phyloP scores from a whole-genome alignment of 805 yeast genomes.

The Yarrowia sp. region DNA sequence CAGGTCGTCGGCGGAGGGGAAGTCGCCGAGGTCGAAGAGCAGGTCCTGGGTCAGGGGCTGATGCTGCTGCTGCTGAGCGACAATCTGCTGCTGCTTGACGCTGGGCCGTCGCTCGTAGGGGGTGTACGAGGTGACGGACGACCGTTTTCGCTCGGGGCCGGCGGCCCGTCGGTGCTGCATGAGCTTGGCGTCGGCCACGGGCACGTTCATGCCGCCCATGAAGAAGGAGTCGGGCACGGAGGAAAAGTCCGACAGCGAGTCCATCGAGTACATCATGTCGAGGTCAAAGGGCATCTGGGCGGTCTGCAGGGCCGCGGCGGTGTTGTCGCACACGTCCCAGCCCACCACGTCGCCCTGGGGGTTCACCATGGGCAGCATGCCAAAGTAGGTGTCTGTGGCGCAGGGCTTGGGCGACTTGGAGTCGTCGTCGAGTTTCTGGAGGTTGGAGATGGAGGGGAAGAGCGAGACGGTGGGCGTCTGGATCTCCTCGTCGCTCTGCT shows the following conservation, averaged over 20 bases:
- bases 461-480: conserved; percentile 27
- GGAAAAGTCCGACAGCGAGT: conserved; percentile 27
- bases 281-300: conserved; percentile 30
- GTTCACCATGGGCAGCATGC: conserved; percentile 38
- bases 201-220: conserved; percentile 21
- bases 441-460: conserved; percentile 35
- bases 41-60: conserved; percentile 39
- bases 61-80: conserved; percentile 37
- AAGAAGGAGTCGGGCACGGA: conserved; percentile 32
- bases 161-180: conserved; percentile 24
- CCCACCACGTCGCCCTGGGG: conserved; percentile 38
- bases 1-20: conserved; percentile 35
- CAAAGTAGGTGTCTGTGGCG: conserved; percentile 35
- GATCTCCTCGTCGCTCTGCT: conserved; percentile 28
- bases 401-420: conserved; percentile 34
- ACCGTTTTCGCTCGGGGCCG: conserved; percentile 32
- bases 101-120: conserved; percentile 37
- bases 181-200: conserved; percentile 12
- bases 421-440: conserved; percentile 32
- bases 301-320: conserved; percentile 8
- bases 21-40: conserved; percentile 24
- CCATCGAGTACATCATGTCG: conserved; percentile 34
- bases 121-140: conserved; percentile 17
- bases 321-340: conserved; percentile 35
- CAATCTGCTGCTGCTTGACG: conserved; percentile 38